phyloP scores from a whole-genome alignment of 129 eudicot genomes.

The Saposhnikovia divaricata region DNA sequence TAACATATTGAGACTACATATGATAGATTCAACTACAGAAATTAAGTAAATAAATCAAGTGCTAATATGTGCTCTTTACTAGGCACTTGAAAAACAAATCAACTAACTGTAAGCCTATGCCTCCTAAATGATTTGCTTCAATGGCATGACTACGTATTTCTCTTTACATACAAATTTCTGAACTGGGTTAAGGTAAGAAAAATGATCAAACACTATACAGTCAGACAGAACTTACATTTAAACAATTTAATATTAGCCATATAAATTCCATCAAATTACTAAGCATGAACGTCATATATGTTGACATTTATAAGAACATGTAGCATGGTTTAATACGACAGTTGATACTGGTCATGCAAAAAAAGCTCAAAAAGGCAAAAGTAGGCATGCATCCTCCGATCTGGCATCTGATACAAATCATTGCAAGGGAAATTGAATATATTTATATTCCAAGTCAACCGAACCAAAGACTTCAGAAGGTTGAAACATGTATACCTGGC shows the following conservation, averaged over 20 bases:
- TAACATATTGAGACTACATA: constrained; percentile 7
- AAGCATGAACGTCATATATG: background rate
- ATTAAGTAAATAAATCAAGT: background rate
- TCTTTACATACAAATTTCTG: background rate
- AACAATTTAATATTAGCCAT: background rate
- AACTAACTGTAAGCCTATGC: constrained; percentile 2
- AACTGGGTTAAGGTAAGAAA: no score
- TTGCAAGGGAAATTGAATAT: background rate
- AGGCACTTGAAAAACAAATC: background rate
- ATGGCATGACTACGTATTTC: background rate
- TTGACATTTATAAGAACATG: background rate
- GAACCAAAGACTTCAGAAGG: background rate
- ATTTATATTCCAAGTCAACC: background rate
- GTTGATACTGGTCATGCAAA: background rate
- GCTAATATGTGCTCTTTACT: background rate
- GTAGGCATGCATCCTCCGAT: background rate
- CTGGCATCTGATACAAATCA: background rate
- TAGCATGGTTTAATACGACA: background rate
- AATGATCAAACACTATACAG: background rate
- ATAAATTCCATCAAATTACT: background rate
- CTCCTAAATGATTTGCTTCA: background rate
- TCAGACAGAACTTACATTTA: background rate
- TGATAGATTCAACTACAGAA: background rate
- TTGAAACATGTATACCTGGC: constrained; percentile 46
- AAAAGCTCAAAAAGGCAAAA: background rate